These are phyloP conservation scores for Botrytis fabae DNA, from an alignment of 2,329 filamentous ascomycete genomes.

Conservation along the genomic window DNA sequence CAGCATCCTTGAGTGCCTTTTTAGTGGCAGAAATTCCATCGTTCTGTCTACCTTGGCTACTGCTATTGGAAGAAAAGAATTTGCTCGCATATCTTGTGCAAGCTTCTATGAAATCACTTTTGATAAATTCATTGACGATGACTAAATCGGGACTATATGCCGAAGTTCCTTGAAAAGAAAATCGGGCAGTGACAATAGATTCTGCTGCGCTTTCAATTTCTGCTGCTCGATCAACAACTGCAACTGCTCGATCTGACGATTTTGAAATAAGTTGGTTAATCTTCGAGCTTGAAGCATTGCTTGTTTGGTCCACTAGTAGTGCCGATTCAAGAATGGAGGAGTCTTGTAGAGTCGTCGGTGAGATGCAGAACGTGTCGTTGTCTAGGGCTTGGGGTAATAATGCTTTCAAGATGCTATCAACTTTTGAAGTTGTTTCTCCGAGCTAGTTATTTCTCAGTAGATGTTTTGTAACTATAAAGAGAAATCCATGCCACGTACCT, in stretches of 20 bases:
- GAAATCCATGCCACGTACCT: background rate
- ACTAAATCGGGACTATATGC: background rate
- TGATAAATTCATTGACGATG: background rate
- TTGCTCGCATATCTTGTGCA: background rate
- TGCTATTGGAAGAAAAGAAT: background rate
- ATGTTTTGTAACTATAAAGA: background rate
- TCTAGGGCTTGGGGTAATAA: background rate
- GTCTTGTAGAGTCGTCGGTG: background rate
- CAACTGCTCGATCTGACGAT: background rate
- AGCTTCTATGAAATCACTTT: background rate
- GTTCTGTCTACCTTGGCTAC: background rate
- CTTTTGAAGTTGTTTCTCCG: background rate
- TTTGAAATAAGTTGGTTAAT: background rate
- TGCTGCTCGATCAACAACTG: background rate
- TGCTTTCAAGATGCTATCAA: background rate
- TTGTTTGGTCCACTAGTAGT: background rate
- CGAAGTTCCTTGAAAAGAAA: background rate
- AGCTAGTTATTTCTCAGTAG: background rate
- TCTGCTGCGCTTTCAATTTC: background rate
- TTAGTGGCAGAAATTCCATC: background rate
- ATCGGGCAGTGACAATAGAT: background rate
- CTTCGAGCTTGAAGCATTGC: background rate
- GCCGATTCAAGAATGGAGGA: background rate
- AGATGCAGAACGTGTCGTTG: background rate
- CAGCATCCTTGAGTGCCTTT: background rate